Conservation (phyloP, 164 flowering plant genomes). For the Vitis cinerea region DNA sequence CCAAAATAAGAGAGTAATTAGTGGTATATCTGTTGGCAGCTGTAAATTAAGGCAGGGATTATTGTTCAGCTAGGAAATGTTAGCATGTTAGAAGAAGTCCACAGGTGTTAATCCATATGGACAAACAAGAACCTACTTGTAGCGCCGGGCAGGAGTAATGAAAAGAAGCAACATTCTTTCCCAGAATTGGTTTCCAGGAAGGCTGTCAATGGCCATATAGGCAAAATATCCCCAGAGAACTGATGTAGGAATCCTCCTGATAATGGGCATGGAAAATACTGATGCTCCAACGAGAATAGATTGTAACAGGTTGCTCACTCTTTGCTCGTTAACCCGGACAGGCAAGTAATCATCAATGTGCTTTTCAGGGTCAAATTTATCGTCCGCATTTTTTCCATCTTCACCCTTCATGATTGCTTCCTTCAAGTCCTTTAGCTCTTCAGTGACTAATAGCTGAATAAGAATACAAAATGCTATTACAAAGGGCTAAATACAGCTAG, state of each 20-base stretch:
- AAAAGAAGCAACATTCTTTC: conserved; percentile 68
- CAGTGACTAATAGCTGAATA: neutral
- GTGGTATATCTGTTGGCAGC: no score
- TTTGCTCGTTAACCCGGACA: conserved; percentile 79
- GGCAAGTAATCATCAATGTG: conserved; percentile 69
- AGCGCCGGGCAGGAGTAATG: conserved; percentile 49
- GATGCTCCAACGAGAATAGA: conserved; percentile 56
- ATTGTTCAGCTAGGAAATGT: no score
- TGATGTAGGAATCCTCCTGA: conserved; percentile 58
- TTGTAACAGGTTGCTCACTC: conserved; percentile 69
- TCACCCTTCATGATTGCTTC: conserved; percentile 12
- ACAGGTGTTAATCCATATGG: neutral
- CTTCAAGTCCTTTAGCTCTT: conserved; percentile 1
- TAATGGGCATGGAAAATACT: conserved; percentile 46
- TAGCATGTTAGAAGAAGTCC: no score
- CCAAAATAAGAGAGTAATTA: conserved; percentile 3
- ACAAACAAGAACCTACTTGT: conserved; percentile 46
- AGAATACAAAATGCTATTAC: neutral
- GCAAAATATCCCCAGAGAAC: conserved; percentile 79
- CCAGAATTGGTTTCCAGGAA: conserved; percentile 87
- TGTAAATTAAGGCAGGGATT: no score
- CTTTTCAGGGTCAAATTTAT: conserved; percentile 61
- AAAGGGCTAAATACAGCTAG: neutral
- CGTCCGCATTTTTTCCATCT: conserved; percentile 21
- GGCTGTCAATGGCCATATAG: conserved; percentile 83